These are phyloP conservation scores for Xylaria curta DNA, from an alignment of 495 filamentous ascomycete species.

Conservation along the genomic window DNA sequence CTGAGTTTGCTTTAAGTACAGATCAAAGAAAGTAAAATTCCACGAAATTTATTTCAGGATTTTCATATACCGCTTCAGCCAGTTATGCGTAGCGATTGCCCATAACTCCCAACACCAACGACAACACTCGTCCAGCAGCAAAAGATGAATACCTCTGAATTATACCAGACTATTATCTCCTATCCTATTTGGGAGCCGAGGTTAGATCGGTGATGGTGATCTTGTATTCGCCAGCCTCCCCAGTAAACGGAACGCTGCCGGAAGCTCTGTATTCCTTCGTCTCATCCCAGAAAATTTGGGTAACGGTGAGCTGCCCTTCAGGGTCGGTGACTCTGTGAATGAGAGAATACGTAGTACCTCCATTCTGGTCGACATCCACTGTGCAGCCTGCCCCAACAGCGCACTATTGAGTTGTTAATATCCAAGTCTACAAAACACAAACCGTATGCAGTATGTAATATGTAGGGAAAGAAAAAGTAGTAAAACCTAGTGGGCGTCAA, in stretches of 20 bases:
- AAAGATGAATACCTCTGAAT: no score
- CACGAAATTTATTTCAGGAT: no score
- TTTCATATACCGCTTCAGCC: no score
- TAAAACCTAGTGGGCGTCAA: neutral
- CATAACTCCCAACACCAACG: no score
- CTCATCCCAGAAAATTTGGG: conserved; percentile 1
- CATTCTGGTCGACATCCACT: neutral
- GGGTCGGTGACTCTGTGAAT: conserved; percentile 5
- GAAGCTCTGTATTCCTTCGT: neutral
- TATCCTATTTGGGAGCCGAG: neutral
- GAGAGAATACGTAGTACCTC: neutral
- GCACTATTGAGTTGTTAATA: neutral
- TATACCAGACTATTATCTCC: neutral
- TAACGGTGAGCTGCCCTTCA: conserved; percentile 3
- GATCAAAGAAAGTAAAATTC: no score
- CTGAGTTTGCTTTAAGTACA: no score
- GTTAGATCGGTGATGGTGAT: neutral
- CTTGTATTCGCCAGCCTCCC: neutral
- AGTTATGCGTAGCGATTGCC: no score
- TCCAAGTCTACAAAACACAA: neutral
- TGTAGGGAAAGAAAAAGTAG: neutral
- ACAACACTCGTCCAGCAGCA: no score
- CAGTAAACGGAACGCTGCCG: neutral
- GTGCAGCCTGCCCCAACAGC: conserved; percentile 6
- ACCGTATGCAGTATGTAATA: neutral